Evolutionary conservation across 164 flowering plant species (phyloP).

Genomic region (Umbellularia californica): DNA sequence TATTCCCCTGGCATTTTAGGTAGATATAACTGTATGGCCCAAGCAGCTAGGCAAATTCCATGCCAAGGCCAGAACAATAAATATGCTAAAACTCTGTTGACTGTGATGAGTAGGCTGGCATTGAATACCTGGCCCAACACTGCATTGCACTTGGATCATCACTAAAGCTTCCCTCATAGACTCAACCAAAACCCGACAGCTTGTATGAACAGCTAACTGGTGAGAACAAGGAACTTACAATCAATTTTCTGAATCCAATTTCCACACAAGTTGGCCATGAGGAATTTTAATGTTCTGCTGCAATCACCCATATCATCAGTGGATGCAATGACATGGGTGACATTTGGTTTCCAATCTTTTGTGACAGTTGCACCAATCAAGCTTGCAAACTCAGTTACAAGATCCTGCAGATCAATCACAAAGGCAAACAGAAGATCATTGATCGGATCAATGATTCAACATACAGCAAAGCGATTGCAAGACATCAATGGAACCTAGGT

Average conservation of each 20-base stretch:
- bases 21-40: no score
- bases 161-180: no score
- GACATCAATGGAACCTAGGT: neutral
- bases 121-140: no score
- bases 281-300: slow-evolving; percentile 50
- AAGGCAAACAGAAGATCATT: neutral
- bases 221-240: slow-evolving; percentile 36
- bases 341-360: slow-evolving; percentile 46
- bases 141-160: no score
- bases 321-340: slow-evolving; percentile 68
- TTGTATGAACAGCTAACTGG: no score
- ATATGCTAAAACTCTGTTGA: no score
- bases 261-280: slow-evolving; percentile 64
- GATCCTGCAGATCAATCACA: slow-evolving; percentile 32
- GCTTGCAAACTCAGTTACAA: slow-evolving; percentile 39
- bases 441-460: neutral
- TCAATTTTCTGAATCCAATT: slow-evolving; percentile 53
- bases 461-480: neutral
- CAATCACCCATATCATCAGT: slow-evolving; percentile 52
- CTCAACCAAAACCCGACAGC: no score
- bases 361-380: slow-evolving; percentile 41
- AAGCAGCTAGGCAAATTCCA: no score
- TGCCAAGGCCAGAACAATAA: no score
- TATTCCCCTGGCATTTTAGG: no score
- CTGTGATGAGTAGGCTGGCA: no score